Evolutionary conservation across 139 green algal genomes (phyloP), one percentile per base, ranked within the genome.

Genomic region (Chlorella sorokiniana): DNA sequence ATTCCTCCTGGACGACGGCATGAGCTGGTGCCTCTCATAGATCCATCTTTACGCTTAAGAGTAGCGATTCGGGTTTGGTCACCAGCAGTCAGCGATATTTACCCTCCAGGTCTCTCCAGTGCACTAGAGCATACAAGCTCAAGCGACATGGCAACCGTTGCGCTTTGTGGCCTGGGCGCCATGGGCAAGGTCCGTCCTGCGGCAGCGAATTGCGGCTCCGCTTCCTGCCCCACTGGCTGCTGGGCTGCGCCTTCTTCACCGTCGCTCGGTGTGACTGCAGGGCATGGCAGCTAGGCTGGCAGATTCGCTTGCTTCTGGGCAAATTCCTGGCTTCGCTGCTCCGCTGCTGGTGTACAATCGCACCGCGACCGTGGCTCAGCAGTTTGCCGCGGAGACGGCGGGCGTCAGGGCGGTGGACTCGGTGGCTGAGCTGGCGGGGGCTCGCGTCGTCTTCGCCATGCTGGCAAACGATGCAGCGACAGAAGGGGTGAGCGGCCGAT

Each of bases 281-380:
- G 65, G 48, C 27, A 77, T 83, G 35, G 78, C 78, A 35, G 31
- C 14, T 18, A 42, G 48, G 0, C 51, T 83, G 78, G 40, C 64
- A 3, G 27, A 61, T 2, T 71, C 31, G 7, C 74, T 81, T 0
- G 18, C 23, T 20, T 54, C 38, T 10, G 37, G 27, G 4, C 42
- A 70, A 6, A 38, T 27, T 2, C 38, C 54, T 8, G 56, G 38
- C 40, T 70, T 37, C 41, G 16, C 8, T 2, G 33, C 31, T 16
- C 9, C 40, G 35, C 71, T 85, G 51, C 74, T 82, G n/a, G 75
- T 82, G 29, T 81, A 29, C 25, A 85, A 85, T 40, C 61, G 81
- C 40, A 77, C 71, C 1, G n/a, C 71, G 1, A 23, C 25, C 7
- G 71, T 59, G 37, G 67, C 75, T 1, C 9, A 65, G n/a, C 20